These are phyloP conservation scores for Hericium coralloides DNA, from an alignment of 768 basidiomycete genomes.

Conservation along the genomic window DNA sequence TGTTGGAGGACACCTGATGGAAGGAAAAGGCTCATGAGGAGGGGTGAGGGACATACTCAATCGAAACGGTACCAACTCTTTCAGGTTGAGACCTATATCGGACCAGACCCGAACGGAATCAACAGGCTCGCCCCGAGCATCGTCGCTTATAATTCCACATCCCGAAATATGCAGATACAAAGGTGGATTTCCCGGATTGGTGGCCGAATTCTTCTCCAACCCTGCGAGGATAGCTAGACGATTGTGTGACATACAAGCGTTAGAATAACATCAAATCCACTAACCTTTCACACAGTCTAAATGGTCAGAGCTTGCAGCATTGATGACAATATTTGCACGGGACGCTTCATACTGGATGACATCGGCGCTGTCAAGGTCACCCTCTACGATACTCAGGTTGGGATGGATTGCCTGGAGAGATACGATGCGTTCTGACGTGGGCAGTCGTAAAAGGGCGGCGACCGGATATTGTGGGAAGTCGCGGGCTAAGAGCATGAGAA, in stretches of 20 bases:
- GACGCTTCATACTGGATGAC: slow-evolving; percentile 27
- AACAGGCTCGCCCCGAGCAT: slow-evolving; percentile 29
- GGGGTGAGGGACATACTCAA: slow-evolving; percentile 6
- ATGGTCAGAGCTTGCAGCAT: slow-evolving; percentile 33
- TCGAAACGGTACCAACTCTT: slow-evolving; percentile 4
- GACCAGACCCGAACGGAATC: slow-evolving; percentile 26
- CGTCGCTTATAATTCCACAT: slow-evolving; percentile 31
- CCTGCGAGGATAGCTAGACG: slow-evolving; percentile 28
- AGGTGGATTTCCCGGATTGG: slow-evolving; percentile 28
- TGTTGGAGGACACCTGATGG: slow-evolving; percentile 19
- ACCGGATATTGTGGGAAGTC: slow-evolving; percentile 26
- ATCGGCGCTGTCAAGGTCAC: slow-evolving; percentile 27
- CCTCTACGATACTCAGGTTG: slow-evolving; percentile 28
- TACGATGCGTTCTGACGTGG: slow-evolving; percentile 22
- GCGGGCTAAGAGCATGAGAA: slow-evolving; percentile 25
- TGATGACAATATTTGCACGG: slow-evolving; percentile 32
- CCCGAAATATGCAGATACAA: slow-evolving; percentile 38
- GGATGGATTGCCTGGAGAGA: slow-evolving; percentile 25
- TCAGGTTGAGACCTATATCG: slow-evolving; percentile 29
- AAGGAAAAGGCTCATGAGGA: background rate
- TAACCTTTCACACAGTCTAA: slow-evolving; percentile 25
- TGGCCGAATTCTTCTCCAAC: slow-evolving; percentile 27
- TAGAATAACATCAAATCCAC: background rate
- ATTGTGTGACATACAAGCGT: background rate
- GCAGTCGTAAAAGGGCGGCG: slow-evolving; percentile 28